phyloP scores from a whole-genome alignment of 768 basidiomycete genomes.

The Lactarius vividus region DNA sequence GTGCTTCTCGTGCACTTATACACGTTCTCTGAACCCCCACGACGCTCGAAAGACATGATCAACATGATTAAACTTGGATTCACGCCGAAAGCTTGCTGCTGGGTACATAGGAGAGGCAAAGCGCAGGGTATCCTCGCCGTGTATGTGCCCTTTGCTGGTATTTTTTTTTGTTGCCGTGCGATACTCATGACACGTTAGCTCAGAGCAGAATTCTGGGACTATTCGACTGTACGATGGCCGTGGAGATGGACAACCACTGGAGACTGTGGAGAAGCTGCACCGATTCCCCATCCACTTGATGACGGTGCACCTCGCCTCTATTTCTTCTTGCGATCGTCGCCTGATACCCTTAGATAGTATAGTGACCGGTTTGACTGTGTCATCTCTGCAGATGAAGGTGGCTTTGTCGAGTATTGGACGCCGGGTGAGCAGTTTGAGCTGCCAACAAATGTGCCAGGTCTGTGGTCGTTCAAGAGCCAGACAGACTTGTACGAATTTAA shows the following conservation, averaged over 20 bases:
- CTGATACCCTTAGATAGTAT: constrained; percentile 52
- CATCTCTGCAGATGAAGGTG: constrained; percentile 90
- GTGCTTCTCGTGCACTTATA: neutral
- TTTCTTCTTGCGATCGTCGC: neutral
- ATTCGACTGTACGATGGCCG: constrained; percentile 93
- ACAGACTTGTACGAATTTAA: constrained; percentile 98
- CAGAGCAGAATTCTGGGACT: constrained; percentile 68
- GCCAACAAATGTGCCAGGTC: constrained; percentile 69
- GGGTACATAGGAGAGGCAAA: constrained; percentile 89
- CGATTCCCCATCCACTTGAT: constrained; percentile 89
- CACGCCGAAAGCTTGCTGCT: constrained; percentile 85
- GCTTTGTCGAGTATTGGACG: constrained; percentile 96
- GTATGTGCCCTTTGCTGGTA: constrained; percentile 44
- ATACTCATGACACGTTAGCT: constrained; percentile 45
- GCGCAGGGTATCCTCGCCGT: constrained; percentile 87
- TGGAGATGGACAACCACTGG: constrained; percentile 74
- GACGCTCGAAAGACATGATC: constrained; percentile 78
- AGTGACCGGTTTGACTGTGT: constrained; percentile 88
- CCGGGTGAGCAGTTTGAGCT: constrained; percentile 84
- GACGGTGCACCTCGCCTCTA: constrained; percentile 42
- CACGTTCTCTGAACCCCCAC: neutral
- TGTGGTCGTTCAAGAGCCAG: constrained; percentile 89
- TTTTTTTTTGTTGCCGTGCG: neutral
- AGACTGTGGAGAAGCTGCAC: constrained; percentile 76
- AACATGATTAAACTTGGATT: constrained; percentile 93